Evolutionary conservation across 106 monocot species (phyloP).

Genomic region (Apostasia ramifera): DNA sequence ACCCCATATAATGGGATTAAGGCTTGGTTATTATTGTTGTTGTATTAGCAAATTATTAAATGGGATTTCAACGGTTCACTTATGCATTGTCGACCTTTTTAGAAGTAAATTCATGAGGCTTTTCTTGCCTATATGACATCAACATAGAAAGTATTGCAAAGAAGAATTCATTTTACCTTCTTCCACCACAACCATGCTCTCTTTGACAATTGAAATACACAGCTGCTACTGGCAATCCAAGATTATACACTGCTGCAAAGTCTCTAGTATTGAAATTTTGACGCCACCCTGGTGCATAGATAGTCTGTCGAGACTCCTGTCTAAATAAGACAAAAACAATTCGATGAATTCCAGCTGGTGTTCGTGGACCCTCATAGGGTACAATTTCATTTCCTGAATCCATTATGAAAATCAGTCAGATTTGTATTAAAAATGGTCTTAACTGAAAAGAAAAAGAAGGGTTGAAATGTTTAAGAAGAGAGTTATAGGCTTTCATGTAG

Average conservation of each 20-base stretch:
- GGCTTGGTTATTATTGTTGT: too few species aligned
- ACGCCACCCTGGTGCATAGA: constrained; percentile 30
- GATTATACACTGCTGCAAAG: constrained; percentile 32
- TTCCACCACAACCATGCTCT: constrained; percentile 31
- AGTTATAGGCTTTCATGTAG: too few species aligned
- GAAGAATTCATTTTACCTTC: constrained; percentile 19
- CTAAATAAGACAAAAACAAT: constrained; percentile 28
- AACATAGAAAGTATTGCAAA: too few species aligned
- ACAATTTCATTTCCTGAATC: constrained; percentile 30
- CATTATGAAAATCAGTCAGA: constrained; percentile 1
- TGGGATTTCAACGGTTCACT: too few species aligned
- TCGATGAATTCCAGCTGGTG: constrained; percentile 31
- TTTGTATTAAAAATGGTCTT: neutral
- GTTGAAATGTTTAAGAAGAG: too few species aligned
- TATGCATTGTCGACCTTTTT: too few species aligned
- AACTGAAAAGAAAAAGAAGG: neutral
- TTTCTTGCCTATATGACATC: neutral
- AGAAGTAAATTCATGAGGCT: too few species aligned
- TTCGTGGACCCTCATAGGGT: constrained; percentile 25
- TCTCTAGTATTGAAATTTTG: constrained; percentile 27
- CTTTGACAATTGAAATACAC: constrained; percentile 39
- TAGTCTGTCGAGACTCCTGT: constrained; percentile 21
- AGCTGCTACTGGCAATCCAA: constrained; percentile 27
- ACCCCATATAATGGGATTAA: too few species aligned
- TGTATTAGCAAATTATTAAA: too few species aligned